phyloP scores from a whole-genome alignment of 768 basidiomycete genomes.

The Lactarius evosmus region DNA sequence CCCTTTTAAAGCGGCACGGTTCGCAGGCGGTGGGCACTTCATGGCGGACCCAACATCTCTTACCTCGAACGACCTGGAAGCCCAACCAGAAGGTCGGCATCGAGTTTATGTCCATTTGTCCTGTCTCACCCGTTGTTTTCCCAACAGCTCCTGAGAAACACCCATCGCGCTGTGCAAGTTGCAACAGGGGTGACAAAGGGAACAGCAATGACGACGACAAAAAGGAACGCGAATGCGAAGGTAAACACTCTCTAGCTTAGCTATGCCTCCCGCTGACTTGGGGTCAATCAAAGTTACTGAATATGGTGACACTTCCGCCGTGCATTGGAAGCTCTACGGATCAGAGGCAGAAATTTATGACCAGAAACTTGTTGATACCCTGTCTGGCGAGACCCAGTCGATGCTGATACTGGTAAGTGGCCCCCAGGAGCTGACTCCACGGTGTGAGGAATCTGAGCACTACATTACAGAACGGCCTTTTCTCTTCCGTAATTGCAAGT shows the following conservation, averaged over 20 bases:
- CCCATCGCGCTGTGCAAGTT: too few species aligned
- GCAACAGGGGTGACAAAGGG: neutral
- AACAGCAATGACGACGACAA: neutral
- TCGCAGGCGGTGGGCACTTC: too few species aligned
- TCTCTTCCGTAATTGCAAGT: conserved; percentile 25
- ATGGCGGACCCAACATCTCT: too few species aligned
- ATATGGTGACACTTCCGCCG: conserved; percentile 5
- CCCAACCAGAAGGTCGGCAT: too few species aligned
- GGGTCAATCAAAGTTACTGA: neutral
- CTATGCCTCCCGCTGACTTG: neutral
- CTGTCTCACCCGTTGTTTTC: too few species aligned
- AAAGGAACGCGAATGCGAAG: neutral
- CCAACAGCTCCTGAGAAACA: too few species aligned
- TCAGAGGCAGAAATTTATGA: conserved; percentile 21
- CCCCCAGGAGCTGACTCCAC: neutral
- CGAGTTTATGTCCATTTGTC: too few species aligned
- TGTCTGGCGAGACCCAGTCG: conserved; percentile 16
- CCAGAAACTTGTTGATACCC: conserved; percentile 18
- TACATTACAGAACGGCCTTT: conserved; percentile 18
- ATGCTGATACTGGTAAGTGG: conserved; percentile 25
- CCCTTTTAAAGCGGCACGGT: too few species aligned
- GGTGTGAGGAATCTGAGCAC: neutral
- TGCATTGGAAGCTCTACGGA: conserved; percentile 24
- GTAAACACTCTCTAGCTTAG: neutral
- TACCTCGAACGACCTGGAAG: too few species aligned